Evolutionary conservation across 768 basidiomycete genomes (phyloP).

Genomic region (Boletellus ananas): DNA sequence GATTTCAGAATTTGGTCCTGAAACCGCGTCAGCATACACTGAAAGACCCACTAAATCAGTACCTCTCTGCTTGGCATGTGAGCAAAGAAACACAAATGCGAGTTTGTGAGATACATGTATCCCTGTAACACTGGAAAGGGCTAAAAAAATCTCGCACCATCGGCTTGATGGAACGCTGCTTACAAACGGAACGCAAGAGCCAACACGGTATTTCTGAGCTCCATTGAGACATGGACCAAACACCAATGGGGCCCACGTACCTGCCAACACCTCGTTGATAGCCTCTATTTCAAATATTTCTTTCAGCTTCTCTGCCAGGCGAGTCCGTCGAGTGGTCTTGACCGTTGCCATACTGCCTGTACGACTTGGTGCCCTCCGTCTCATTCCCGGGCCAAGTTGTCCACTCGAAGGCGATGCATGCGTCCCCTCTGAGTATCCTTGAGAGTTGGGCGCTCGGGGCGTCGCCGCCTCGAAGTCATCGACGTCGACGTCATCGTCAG

Average conservation of each 20-base stretch:
- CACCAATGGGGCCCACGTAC: conserved; percentile 37
- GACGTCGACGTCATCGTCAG: conserved; percentile 52
- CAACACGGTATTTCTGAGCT: conserved; percentile 86
- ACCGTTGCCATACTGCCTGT: conserved; percentile 73
- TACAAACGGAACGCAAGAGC: conserved; percentile 84
- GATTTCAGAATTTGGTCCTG: conserved; percentile 93
- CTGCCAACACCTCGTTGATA: conserved; percentile 82
- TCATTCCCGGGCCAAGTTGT: conserved; percentile 19
- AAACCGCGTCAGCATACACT: conserved; percentile 11
- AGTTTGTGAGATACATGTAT: conserved; percentile 94
- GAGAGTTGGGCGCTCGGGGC: conserved; percentile 35
- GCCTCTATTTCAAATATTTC: conserved; percentile 82
- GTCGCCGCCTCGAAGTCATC: conserved; percentile 58
- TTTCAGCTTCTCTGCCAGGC: conserved; percentile 82
- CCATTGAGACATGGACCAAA: conserved; percentile 3
- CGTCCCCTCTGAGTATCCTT: conserved; percentile 6
- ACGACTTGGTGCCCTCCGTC: conserved; percentile 33
- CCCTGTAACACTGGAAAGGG: conserved; percentile 77
- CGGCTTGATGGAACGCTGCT: conserved; percentile 34
- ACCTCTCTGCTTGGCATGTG: conserved; percentile 92
- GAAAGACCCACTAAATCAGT: conserved; percentile 9
- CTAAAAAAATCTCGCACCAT: conserved; percentile 1
- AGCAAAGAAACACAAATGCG: conserved; percentile 94
- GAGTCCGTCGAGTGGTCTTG: conserved; percentile 58
- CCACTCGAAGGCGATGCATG: conserved; percentile 3